Evolutionary conservation across 225 moss, liverwort and hornwort genomes (phyloP).

Genomic region (Polytrichum formosum): DNA sequence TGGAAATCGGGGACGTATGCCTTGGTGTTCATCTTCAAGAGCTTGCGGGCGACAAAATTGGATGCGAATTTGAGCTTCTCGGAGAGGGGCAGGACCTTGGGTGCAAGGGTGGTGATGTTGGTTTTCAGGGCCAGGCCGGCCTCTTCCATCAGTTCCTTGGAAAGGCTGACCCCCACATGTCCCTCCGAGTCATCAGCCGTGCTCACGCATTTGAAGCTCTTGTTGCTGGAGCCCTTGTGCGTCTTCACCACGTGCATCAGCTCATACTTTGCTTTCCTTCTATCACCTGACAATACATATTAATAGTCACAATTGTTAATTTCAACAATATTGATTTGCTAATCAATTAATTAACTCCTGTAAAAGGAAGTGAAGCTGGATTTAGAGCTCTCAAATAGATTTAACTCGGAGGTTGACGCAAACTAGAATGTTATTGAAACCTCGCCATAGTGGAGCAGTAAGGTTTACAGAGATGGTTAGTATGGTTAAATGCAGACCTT

Average conservation of each 20-base stretch:
- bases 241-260: conserved; percentile 36
- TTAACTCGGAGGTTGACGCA: too few species aligned
- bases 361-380: too few species aligned
- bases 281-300: conserved; percentile 23
- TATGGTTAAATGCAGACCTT: too few species aligned
- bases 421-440: too few species aligned
- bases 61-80: conserved; percentile 36
- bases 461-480: too few species aligned
- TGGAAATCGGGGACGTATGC: conserved; percentile 38
- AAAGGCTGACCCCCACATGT: conserved; percentile 19
- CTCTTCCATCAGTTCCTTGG: conserved; percentile 29
- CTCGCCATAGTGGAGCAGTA: too few species aligned
- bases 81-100: conserved; percentile 25
- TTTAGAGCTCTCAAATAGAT: too few species aligned
- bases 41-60: conserved; percentile 19
- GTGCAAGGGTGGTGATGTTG: conserved; percentile 44
- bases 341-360: too few species aligned
- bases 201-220: conserved; percentile 32
- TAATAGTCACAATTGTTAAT: too few species aligned
- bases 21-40: conserved; percentile 11
- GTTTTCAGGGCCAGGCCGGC: conserved; percentile 18
- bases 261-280: conserved; percentile 32
- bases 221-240: conserved; percentile 23
- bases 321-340: too few species aligned
- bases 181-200: conserved; percentile 7